Percentiles rank a stretch among this genome's conserved stretches.
phyloP scores from a whole-genome alignment of 2,329 filamentous ascomycete genomes.

The Camillea tinctor region DNA sequence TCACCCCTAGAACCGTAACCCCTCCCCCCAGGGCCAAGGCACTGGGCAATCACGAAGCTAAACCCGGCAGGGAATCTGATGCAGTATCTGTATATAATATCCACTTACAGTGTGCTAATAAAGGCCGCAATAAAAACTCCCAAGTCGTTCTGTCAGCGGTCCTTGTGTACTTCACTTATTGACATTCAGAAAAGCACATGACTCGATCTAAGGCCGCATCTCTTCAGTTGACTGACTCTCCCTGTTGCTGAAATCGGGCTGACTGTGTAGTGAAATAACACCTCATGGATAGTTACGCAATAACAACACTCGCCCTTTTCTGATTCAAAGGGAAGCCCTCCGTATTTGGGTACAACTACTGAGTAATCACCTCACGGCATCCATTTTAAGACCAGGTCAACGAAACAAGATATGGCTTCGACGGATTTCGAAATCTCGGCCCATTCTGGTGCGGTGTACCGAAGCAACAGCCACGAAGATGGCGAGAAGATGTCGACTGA shows the following conservation, averaged over 20 bases:
- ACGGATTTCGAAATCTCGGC: background rate
- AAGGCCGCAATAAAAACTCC: background rate
- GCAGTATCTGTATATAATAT: background rate
- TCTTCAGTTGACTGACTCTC: background rate
- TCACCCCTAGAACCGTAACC: background rate
- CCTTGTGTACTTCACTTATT: background rate
- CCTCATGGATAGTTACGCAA: too few relatives aligned
- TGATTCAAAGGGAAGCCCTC: too few relatives aligned
- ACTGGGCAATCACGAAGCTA: background rate
- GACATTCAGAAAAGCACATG: too few relatives aligned
- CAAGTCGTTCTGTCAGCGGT: background rate
- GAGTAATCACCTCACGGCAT: background rate
- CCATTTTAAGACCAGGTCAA: background rate
- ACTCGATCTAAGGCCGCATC: background rate
- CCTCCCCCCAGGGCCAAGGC: background rate
- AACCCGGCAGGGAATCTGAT: background rate
- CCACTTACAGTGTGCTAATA: background rate
- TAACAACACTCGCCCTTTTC: too few relatives aligned
- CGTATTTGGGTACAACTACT: background rate
- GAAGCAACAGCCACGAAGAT: constrained; percentile 3
- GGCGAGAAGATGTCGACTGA: constrained; percentile 20
- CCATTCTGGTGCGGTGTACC: background rate
- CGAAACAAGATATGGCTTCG: background rate
- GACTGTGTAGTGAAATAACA: too few relatives aligned
- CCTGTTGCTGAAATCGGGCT: too few relatives aligned